Conservation (phyloP, 2,329 filamentous ascomycete species). For the Pyricularia sp. region DNA sequence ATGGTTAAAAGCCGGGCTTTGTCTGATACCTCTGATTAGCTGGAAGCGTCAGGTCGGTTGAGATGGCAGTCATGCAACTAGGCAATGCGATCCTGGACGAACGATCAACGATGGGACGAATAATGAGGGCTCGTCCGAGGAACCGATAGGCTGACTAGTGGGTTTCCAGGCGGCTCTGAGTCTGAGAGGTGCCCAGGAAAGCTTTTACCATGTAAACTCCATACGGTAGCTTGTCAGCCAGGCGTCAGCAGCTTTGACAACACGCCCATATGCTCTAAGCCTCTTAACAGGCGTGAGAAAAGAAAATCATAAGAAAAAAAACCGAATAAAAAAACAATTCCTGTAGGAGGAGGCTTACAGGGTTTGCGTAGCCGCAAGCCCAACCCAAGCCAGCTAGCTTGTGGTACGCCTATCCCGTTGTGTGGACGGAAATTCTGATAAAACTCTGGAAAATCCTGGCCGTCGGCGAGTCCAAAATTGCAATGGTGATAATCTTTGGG, state of each 20-base stretch:
- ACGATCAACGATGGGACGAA: background rate
- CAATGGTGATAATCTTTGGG: constrained; percentile 19
- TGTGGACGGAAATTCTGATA: background rate
- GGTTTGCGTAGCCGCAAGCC: background rate
- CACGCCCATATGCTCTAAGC: background rate
- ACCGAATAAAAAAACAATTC: background rate
- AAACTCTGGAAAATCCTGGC: background rate
- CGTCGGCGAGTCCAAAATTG: constrained; percentile 26
- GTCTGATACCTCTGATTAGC: background rate
- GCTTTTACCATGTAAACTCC: background rate
- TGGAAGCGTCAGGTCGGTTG: background rate
- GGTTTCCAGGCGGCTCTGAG: background rate
- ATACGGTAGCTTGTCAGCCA: background rate
- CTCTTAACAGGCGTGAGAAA: background rate
- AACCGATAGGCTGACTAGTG: background rate
- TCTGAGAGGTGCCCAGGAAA: background rate
- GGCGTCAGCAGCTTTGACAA: background rate
- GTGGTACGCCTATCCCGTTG: background rate
- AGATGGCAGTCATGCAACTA: constrained; percentile 1
- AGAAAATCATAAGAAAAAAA: background rate
- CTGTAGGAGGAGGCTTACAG: background rate
- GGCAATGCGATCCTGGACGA: background rate
- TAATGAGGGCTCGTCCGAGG: background rate
- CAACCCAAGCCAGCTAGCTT: background rate
- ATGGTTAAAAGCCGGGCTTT: background rate